Percentiles rank a stretch among this genome's conserved stretches.
Conservation (phyloP, 306 rosid genomes). For the Cotoneaster glaucophyllus region DNA sequence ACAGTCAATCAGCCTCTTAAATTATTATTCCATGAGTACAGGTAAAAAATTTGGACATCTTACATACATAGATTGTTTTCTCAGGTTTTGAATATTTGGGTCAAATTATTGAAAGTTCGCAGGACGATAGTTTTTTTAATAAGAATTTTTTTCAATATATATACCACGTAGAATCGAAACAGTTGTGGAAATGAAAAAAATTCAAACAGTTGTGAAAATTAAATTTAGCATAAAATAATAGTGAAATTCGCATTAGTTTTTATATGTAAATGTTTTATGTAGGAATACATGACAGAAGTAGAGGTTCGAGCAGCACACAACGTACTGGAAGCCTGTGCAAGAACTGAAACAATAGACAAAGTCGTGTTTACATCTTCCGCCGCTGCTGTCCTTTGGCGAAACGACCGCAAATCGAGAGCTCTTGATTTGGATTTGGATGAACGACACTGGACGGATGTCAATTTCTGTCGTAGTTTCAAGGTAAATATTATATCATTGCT, state of each 20-base stretch:
- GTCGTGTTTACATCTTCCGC: constrained; percentile 77
- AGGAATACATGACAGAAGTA: constrained; percentile 83
- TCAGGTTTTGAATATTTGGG: background rate
- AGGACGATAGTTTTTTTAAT: too few relatives aligned
- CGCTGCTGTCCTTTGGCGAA: constrained; percentile 78
- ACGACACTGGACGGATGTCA: constrained; percentile 68
- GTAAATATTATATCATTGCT: constrained; percentile 15
- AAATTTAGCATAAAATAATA: too few relatives aligned
- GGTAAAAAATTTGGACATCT: background rate
- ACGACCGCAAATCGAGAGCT: constrained; percentile 41
- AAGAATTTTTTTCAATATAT: too few relatives aligned
- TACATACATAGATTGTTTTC: background rate
- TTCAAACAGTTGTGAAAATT: too few relatives aligned
- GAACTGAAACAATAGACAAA: constrained; percentile 69
- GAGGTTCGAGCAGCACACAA: constrained; percentile 96
- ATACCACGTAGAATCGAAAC: too few relatives aligned
- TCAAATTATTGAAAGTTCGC: too few relatives aligned
- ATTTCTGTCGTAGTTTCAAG: constrained; percentile 77
- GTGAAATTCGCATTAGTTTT: background rate
- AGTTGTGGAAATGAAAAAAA: too few relatives aligned
- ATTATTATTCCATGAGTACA: too few relatives aligned
- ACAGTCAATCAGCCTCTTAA: too few relatives aligned
- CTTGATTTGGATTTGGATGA: constrained; percentile 49
- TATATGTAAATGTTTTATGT: background rate
- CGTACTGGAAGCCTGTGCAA: constrained; percentile 91